These are phyloP conservation scores for Wickerhamomyces queroliae DNA, from an alignment of 805 yeast genomes.

Conservation along the genomic window DNA sequence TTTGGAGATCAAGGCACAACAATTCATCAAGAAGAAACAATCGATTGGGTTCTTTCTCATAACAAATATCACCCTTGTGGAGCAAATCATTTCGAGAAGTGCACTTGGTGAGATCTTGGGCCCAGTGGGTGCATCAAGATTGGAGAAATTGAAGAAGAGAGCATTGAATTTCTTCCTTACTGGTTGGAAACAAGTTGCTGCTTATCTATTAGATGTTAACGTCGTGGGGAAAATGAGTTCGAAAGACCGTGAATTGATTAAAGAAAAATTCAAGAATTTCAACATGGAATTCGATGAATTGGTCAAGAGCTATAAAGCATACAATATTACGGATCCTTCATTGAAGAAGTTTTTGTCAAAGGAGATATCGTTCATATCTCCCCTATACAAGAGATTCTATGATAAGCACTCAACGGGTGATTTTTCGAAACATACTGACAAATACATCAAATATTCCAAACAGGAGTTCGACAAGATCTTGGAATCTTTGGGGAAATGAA, in stretches of 20 bases:
- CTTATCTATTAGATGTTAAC: conserved; percentile 75
- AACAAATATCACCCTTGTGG: conserved; percentile 68
- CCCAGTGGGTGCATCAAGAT: conserved; percentile 50
- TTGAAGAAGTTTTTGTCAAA: conserved; percentile 58
- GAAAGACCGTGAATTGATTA: conserved; percentile 77
- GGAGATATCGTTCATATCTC: conserved; percentile 72
- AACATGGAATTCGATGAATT: conserved; percentile 80
- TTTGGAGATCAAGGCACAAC: conserved; percentile 54
- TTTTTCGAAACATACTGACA: conserved; percentile 62
- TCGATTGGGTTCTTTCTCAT: conserved; percentile 64
- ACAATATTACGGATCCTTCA: conserved; percentile 59
- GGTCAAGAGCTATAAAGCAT: conserved; percentile 56
- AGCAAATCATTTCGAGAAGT: conserved; percentile 61
- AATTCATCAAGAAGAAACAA: conserved; percentile 25
- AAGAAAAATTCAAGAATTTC: conserved; percentile 79
- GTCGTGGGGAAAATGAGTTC: conserved; percentile 51
- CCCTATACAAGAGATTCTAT: conserved; percentile 80
- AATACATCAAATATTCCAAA: conserved; percentile 64
- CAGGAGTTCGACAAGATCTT: conserved; percentile 34
- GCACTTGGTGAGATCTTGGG: conserved; percentile 52
- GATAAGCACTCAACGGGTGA: conserved; percentile 69
- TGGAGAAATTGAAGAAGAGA: conserved; percentile 65
- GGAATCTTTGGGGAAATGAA: conserved; percentile 23
- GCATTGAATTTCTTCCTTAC: conserved; percentile 65
- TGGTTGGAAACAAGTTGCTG: conserved; percentile 78